These are phyloP conservation scores for Tubosaeta sp. DNA, from an alignment of 768 basidiomycete species.

Conservation along the genomic window DNA sequence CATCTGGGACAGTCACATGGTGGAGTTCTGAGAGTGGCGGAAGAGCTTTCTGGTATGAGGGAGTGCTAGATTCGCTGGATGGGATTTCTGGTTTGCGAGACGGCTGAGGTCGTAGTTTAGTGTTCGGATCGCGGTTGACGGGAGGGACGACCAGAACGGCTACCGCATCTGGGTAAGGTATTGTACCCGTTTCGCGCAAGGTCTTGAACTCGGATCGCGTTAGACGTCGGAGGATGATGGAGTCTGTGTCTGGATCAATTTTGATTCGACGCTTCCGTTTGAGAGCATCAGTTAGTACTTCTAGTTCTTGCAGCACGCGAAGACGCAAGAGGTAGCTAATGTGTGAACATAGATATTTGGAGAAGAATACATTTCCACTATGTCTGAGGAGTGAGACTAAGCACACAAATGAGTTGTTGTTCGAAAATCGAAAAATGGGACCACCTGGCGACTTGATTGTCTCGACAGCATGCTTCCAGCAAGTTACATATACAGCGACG, in stretches of 20 bases:
- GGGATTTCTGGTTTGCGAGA: slow-evolving; percentile 36
- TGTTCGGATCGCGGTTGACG: slow-evolving; percentile 48
- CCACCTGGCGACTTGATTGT: slow-evolving; percentile 37
- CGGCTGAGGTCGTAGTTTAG: slow-evolving; percentile 40
- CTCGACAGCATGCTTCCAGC: slow-evolving; percentile 48
- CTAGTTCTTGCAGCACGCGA: slow-evolving; percentile 72
- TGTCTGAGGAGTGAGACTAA: slow-evolving; percentile 24
- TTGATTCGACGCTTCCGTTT: slow-evolving; percentile 2
- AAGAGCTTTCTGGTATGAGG: slow-evolving; percentile 14
- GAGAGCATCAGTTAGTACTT: slow-evolving; percentile 43
- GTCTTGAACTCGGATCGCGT: slow-evolving; percentile 56
- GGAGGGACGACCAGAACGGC: slow-evolving; percentile 72
- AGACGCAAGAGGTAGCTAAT: slow-evolving; percentile 64
- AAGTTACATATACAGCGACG: slow-evolving; percentile 51
- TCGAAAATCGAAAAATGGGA: background rate
- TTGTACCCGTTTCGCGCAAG: slow-evolving; percentile 41
- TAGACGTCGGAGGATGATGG: slow-evolving; percentile 55
- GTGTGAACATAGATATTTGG: slow-evolving; percentile 48
- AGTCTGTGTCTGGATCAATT: slow-evolving; percentile 14
- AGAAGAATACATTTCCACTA: slow-evolving; percentile 30
- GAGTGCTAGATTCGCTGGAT: slow-evolving; percentile 2
- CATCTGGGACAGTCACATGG: background rate
- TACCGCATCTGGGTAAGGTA: slow-evolving; percentile 51
- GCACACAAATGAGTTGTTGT: slow-evolving; percentile 4
- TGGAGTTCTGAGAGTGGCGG: slow-evolving; percentile 28